phyloP scores from a whole-genome alignment of 2,329 filamentous ascomycete species.

The Neurospora sp. region DNA sequence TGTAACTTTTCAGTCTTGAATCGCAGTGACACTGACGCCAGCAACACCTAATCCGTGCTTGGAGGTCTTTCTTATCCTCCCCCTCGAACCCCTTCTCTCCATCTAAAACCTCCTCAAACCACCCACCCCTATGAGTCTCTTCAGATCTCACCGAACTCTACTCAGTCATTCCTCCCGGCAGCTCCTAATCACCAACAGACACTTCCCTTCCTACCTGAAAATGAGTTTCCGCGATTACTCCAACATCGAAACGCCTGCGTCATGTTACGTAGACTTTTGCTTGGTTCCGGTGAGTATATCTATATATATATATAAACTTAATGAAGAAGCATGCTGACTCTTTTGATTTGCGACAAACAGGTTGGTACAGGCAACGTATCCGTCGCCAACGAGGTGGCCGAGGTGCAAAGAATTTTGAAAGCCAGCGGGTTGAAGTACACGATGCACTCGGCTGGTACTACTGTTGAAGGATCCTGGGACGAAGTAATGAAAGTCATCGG shows the following conservation, averaged over 20 bases:
- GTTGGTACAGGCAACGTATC: conserved; percentile 71
- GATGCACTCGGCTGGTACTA: conserved; percentile 93
- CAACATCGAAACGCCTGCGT: conserved; percentile 52
- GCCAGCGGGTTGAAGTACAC: conserved; percentile 70
- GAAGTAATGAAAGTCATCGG: conserved; percentile 76
- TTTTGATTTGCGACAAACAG: conserved; percentile 27
- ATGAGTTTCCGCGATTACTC: conserved; percentile 30
- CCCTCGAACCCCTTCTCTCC: neutral
- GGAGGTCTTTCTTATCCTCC: neutral
- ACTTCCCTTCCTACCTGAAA: neutral
- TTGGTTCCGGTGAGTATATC: conserved; percentile 58
- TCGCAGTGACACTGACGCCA: neutral
- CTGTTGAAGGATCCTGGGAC: conserved; percentile 82
- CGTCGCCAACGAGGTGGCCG: conserved; percentile 74
- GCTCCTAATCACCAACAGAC: neutral
- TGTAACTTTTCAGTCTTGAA: neutral
- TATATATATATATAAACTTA: neutral
- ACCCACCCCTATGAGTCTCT: neutral
- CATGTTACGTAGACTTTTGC: conserved; percentile 85
- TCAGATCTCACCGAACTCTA: neutral
- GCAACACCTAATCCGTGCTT: neutral
- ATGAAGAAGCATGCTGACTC: neutral
- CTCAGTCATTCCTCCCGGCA: neutral
- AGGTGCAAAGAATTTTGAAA: conserved; percentile 76
- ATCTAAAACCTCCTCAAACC: no score